Conservation (phyloP, 2,329 filamentous ascomycete genomes). For the Aspergillus niger region DNA sequence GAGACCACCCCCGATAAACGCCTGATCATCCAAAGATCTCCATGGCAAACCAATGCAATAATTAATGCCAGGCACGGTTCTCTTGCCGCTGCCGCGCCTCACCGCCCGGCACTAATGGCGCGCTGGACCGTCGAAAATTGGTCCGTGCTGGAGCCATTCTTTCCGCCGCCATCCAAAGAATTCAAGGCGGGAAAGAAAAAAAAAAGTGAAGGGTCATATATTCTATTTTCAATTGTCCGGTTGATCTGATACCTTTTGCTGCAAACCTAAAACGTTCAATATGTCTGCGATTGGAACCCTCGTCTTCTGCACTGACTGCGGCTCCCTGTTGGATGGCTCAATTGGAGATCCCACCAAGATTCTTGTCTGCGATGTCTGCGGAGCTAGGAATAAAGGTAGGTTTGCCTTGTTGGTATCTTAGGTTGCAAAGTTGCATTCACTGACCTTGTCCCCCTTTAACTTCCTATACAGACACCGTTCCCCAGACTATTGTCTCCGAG, state of each 20-base stretch:
- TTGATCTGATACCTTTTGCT: background rate
- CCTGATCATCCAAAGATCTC: conserved; percentile 10
- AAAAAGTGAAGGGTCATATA: conserved; percentile 8
- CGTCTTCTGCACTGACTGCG: conserved; percentile 90
- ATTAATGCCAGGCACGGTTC: conserved; percentile 28
- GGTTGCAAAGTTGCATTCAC: background rate
- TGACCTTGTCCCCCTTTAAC: conserved; percentile 6
- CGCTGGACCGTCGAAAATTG: conserved; percentile 9
- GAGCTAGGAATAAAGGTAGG: conserved; percentile 77
- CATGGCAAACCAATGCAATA: conserved; percentile 23
- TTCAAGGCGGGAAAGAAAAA: conserved; percentile 3
- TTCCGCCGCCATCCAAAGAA: conserved; percentile 15
- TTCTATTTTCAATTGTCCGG: background rate
- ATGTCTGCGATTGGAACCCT: conserved; percentile 92
- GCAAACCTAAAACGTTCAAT: background rate
- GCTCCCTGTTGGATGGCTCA: conserved; percentile 81
- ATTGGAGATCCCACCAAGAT: conserved; percentile 74
- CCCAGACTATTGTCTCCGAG: conserved; percentile 74
- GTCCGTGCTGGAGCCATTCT: conserved; percentile 24
- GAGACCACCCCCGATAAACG: conserved; percentile 17
- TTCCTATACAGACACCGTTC: conserved; percentile 63
- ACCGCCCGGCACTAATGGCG: conserved; percentile 29
- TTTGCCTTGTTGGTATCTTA: conserved; percentile 5
- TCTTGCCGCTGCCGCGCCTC: conserved; percentile 27
- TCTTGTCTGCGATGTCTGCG: conserved; percentile 82